Evolutionary conservation across 1,284 basidiomycete genomes (phyloP).

Genomic region (Cutaneotrichosporon sp.): DNA sequence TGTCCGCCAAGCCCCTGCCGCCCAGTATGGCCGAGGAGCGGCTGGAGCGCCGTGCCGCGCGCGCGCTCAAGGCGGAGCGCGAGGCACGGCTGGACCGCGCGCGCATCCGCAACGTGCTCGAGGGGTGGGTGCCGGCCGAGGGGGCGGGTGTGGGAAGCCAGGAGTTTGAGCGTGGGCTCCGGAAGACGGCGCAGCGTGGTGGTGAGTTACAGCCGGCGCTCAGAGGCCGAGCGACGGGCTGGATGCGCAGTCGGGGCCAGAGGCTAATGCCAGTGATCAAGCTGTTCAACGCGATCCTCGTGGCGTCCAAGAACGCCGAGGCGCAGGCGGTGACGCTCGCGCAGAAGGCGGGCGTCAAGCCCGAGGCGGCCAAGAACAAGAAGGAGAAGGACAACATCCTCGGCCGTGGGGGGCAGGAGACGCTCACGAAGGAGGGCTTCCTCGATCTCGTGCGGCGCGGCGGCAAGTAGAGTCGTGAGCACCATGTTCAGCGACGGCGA

Average conservation of each 20-base stretch:
- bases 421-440: conserved; percentile 55
- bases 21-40: conserved; percentile 37
- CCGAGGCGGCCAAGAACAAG: conserved; percentile 37
- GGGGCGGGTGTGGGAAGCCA: conserved; percentile 40
- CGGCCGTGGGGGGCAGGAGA: conserved; percentile 48
- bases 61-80: conserved; percentile 42
- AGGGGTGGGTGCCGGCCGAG: conserved; percentile 45
- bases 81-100: conserved; percentile 50
- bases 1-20: conserved; percentile 41
- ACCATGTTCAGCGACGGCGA: too few species aligned
- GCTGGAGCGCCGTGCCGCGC: conserved; percentile 37
- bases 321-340: conserved; percentile 29
- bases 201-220: conserved; percentile 50
- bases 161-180: conserved; percentile 54
- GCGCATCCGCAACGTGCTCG: conserved; percentile 47
- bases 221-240: too few species aligned
- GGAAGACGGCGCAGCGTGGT: conserved; percentile 55
- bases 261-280: conserved; percentile 49
- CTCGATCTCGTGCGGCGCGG: conserved; percentile 51
- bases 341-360: conserved; percentile 44
- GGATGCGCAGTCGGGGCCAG: too few species aligned
- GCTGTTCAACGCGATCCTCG: conserved; percentile 55
- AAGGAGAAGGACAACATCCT: conserved; percentile 55
- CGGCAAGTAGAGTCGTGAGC: conserved; percentile 3
- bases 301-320: conserved; percentile 48